Base-by-base conservation (phyloP, 768 basidiomycete species). In the Boletus eberwhitei region DNA sequence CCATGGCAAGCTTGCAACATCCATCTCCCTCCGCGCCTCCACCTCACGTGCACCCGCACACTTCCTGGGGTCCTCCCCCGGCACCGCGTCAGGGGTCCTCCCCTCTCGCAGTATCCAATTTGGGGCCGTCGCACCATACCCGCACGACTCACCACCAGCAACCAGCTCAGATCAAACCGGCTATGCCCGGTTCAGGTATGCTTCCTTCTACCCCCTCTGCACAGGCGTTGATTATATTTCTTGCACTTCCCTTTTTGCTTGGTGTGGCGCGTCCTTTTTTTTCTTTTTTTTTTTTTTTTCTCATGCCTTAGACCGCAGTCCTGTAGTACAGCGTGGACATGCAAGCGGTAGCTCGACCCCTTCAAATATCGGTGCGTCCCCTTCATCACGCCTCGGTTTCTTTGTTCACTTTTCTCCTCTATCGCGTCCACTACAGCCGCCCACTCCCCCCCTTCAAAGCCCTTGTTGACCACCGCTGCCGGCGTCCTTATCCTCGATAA, bases 51-150 rank as follows among this genome's bases (percentile, higher is more conserved):
- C 70, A 60, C 53, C 44, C 66, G 35, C 68, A 58, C 55, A 16
- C 64, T 59, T 5, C 70, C 64, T 71, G 69, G 69, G 69, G 69
- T 72, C 69, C 67, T 70, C 69, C 65, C 47, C 51, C 51, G 3
- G 37, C 59, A 12, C 50, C 60, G 46, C 67, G 67, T 54, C 67
- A 68, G 68, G 68, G 68, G 68, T 70, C 68, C 70, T 66, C 67
- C 42, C 57, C 64, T 49, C 66, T 60, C 8, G 40, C 50, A 2
- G 49, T 61, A n/a, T 63, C 65, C 58, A 67, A 64, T 64, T 61
- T 66, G 62, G 69, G 38, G 49, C 13, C 60, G 48, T 59, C 65
- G 58, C 66, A 58, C 52, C 68, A 69, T 58, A 24, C 59, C 43
- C 63, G 68, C 55, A 50, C 59, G 24, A 60, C 68, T 43, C 67